Conservation (phyloP, 2,329 filamentous ascomycete genomes). For the Botrytis tulipae region DNA sequence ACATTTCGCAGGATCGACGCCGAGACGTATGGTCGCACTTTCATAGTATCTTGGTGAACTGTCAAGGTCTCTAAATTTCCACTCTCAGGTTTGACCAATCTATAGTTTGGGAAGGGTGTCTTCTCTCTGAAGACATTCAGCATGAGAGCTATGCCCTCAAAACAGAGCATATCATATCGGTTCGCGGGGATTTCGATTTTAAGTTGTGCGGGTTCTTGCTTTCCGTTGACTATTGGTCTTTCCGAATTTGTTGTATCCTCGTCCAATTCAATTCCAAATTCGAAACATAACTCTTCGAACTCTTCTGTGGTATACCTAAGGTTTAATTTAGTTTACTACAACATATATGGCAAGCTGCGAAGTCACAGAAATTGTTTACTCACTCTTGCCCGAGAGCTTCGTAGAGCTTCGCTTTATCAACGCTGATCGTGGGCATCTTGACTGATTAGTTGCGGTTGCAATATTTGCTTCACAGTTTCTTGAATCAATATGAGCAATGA, state of each 20-base stretch:
- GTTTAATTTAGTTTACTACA: conserved; percentile 28
- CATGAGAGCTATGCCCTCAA: conserved; percentile 94
- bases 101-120: conserved; percentile 74
- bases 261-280: conserved; percentile 93
- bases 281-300: conserved; percentile 97
- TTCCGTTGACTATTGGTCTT: conserved; percentile 70
- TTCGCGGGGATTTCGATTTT: conserved; percentile 99
- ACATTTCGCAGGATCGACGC: conserved; percentile 87
- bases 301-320: conserved; percentile 82
- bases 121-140: conserved; percentile 90
- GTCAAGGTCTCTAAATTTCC: conserved; percentile 78
- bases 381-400: conserved; percentile 88
- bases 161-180: conserved; percentile 91
- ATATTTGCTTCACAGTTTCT: conserved; percentile 9
- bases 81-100: conserved; percentile 66
- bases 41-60: conserved; percentile 70
- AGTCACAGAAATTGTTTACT: conserved; percentile 39
- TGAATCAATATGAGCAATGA: conserved; percentile 3
- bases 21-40: conserved; percentile 83
- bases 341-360: not conserved
- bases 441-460: not conserved
- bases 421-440: conserved; percentile 91
- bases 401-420: conserved; percentile 95
- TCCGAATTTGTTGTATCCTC: conserved; percentile 65
- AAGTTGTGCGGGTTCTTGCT: conserved; percentile 84